phyloP scores from a whole-genome alignment of 305 asterid species.

The Fraxinus floribunda region DNA sequence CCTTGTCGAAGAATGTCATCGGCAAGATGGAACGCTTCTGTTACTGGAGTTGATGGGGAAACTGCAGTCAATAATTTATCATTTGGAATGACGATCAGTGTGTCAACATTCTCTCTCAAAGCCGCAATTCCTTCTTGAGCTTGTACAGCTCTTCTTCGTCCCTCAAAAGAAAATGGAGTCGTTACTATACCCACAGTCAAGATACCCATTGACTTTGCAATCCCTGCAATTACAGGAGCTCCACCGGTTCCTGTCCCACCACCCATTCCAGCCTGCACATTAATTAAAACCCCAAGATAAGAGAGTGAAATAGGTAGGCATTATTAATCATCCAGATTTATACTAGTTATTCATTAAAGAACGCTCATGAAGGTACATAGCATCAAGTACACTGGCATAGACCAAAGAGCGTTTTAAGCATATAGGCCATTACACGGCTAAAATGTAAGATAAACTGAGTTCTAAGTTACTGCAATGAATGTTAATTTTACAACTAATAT shows the following conservation, averaged over 20 bases:
- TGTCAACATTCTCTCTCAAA: slow-evolving; percentile 92
- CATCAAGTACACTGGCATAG: neutral
- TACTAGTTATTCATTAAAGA: neutral
- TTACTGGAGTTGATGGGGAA: slow-evolving; percentile 93
- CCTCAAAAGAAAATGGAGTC: slow-evolving; percentile 97
- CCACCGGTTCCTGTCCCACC: slow-evolving; percentile 66
- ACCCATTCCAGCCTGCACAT: slow-evolving; percentile 47
- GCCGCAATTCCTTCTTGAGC: slow-evolving; percentile 99
- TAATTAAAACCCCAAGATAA: slow-evolving; percentile 8
- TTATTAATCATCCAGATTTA: neutral
- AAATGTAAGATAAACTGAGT: neutral
- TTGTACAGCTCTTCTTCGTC: slow-evolving; percentile 94
- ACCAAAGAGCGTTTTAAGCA: neutral
- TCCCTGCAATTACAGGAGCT: slow-evolving; percentile 55
- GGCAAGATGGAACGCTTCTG: slow-evolving; percentile 98
- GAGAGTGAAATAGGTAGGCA: slow-evolving; percentile 9
- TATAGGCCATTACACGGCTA: neutral
- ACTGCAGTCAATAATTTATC: slow-evolving; percentile 93
- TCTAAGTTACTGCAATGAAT: neutral
- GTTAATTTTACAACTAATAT: neutral
- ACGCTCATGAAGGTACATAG: neutral
- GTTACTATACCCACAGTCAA: slow-evolving; percentile 37
- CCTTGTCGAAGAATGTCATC: slow-evolving; percentile 99
- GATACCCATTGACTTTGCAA: slow-evolving; percentile 55
- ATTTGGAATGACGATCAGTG: slow-evolving; percentile 90